phyloP scores from a whole-genome alignment of 495 filamentous ascomycete genomes.

The Neurospora sp. region DNA sequence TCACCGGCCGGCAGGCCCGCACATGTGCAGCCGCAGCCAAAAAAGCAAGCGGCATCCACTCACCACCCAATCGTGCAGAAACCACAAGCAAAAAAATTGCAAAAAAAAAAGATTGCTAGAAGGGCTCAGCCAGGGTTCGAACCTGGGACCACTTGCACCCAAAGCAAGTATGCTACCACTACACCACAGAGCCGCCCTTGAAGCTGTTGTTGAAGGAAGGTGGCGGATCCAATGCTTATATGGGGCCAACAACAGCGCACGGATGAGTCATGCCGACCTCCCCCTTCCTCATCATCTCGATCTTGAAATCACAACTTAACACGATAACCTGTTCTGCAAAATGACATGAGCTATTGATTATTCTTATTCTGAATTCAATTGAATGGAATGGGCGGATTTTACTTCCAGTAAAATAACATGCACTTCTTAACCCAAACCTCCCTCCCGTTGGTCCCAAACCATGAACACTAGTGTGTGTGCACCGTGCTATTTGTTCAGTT shows the following conservation, averaged over 20 bases:
- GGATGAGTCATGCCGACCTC: no score
- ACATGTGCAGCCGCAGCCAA: neutral
- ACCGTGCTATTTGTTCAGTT: no score
- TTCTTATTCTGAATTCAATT: no score
- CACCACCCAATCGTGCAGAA: neutral
- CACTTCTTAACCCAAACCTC: no score
- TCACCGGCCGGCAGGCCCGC: neutral
- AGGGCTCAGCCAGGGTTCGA: neutral
- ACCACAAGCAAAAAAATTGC: neutral
- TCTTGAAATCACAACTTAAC: no score
- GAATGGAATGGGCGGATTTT: no score
- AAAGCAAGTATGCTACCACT: constrained; percentile 1
- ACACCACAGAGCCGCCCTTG: neutral
- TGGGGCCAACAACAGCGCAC: neutral
- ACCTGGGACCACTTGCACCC: constrained; percentile 1
- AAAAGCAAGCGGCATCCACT: neutral
- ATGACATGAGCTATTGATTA: no score
- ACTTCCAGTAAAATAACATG: no score
- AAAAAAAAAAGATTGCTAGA: neutral
- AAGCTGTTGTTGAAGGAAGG: neutral
- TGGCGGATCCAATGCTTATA: fast-evolving
- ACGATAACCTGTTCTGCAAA: no score
- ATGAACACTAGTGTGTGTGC: no score
- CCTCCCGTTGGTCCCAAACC: no score
- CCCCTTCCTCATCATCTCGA: no score